Conservation (phyloP, 208 protist genomes). For the Trypanosoma congolense region DNA sequence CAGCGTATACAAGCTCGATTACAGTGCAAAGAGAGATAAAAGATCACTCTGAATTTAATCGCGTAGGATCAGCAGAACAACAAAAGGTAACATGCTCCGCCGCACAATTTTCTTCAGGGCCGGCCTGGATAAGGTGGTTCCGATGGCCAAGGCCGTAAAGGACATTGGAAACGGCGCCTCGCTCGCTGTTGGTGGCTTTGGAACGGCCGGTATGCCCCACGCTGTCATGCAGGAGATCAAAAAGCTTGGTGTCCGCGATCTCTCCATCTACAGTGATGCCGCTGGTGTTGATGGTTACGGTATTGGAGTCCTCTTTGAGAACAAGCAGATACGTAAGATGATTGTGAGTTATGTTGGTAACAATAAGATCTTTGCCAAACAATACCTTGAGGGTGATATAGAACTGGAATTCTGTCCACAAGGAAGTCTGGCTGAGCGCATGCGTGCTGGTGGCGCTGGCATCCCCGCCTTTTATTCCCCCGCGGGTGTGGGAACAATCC, state of each 20-base stretch:
- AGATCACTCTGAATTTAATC: background rate
- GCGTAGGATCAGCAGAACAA: background rate
- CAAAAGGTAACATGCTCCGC: constrained; percentile 46
- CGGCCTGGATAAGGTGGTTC: constrained; percentile 71
- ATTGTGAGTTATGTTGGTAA: constrained; percentile 91
- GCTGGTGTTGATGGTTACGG: constrained; percentile 94
- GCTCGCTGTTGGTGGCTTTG: constrained; percentile 95
- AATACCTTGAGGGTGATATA: constrained; percentile 89
- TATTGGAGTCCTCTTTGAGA: constrained; percentile 92
- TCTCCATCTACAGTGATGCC: constrained; percentile 95
- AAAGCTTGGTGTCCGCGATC: constrained; percentile 79
- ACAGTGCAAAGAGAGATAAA: constrained; percentile 8
- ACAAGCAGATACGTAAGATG: constrained; percentile 53
- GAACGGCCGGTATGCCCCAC: constrained; percentile 93
- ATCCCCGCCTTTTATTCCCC: constrained; percentile 92
- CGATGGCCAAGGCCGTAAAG: constrained; percentile 60
- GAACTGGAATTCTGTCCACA: constrained; percentile 91
- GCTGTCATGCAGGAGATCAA: constrained; percentile 88
- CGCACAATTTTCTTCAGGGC: constrained; percentile 36
- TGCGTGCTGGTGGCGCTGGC: constrained; percentile 86
- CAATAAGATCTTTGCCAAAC: constrained; percentile 85
- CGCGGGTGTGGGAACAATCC: constrained; percentile 74
- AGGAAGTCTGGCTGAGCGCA: constrained; percentile 86
- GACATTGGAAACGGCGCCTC: constrained; percentile 63
- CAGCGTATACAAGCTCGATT: too few relatives aligned